These are phyloP conservation scores for Alternaria alternata DNA, from an alignment of 2,329 filamentous ascomycete genomes.

Conservation along the genomic window DNA sequence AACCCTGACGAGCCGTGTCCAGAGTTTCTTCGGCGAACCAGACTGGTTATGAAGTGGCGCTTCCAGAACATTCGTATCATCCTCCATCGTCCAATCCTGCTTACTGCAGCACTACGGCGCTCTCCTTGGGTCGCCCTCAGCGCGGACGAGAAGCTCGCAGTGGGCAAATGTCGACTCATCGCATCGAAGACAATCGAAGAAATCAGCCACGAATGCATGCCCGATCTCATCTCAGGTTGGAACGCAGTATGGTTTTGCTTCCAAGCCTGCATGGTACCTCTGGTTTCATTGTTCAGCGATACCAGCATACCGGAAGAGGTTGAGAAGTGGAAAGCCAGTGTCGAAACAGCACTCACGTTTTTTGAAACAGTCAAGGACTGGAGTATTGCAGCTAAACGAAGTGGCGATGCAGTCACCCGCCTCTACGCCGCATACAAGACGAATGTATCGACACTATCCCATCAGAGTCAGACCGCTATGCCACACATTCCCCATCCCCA, in stretches of 20 bases:
- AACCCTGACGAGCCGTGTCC: constrained; percentile 68
- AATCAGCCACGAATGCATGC: constrained; percentile 73
- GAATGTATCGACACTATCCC: constrained; percentile 28
- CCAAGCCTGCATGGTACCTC: constrained; percentile 80
- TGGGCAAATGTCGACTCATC: constrained; percentile 73
- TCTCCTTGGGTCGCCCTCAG: constrained; percentile 61
- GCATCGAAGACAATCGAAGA: constrained; percentile 76
- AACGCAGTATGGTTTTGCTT: constrained; percentile 84
- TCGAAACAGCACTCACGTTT: constrained; percentile 54
- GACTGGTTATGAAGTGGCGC: constrained; percentile 82
- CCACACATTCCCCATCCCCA: constrained; percentile 16
- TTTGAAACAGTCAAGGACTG: constrained; percentile 55
- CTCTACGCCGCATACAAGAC: constrained; percentile 54
- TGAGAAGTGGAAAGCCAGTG: constrained; percentile 52
- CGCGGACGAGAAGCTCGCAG: constrained; percentile 71
- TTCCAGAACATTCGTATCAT: constrained; percentile 81
- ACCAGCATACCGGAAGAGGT: constrained; percentile 52
- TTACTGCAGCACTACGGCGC: constrained; percentile 66
- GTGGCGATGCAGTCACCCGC: constrained; percentile 51
- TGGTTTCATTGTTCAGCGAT: constrained; percentile 78
- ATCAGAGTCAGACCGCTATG: constrained; percentile 24
- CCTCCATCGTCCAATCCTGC: constrained; percentile 75
- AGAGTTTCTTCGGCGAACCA: constrained; percentile 73
- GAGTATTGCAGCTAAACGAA: constrained; percentile 57
- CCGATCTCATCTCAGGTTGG: constrained; percentile 81